Percentiles rank a stretch among this genome's conserved stretches.
Conservation (phyloP, 208 protist genomes). For the Porcisia hertigi region DNA sequence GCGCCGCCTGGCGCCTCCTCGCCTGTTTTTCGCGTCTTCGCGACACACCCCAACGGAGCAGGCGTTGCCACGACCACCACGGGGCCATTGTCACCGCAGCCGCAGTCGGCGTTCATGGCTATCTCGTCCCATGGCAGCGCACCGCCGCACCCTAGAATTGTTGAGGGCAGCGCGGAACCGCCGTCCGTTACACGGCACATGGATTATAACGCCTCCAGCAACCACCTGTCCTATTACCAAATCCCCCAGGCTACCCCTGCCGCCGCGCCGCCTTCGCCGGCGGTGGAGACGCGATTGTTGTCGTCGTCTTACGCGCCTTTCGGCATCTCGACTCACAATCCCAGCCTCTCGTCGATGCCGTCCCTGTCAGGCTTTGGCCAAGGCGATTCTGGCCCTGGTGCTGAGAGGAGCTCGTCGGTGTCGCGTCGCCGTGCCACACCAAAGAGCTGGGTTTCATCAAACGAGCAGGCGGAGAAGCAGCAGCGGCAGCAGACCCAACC, state of each 20-base stretch:
- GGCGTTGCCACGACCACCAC: background rate
- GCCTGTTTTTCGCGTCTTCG: constrained; percentile 29
- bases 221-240: constrained; percentile 1
- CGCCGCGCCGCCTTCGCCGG: background rate
- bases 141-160: background rate
- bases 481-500: background rate
- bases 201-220: background rate
- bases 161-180: background rate
- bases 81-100: constrained; percentile 5
- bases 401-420: constrained; percentile 1
- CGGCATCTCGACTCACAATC: constrained; percentile 5
- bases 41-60: constrained; percentile 17
- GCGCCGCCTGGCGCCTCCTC: background rate
- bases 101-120: background rate
- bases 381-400: background rate
- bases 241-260: background rate
- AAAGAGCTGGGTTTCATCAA: background rate
- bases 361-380: constrained; percentile 4
- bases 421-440: constrained; percentile 7
- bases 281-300: background rate
- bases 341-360: background rate
- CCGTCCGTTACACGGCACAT: background rate
- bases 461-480: constrained; percentile 10
- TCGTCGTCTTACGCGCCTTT: constrained; percentile 2
- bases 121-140: background rate